Evolutionary conservation across 805 yeast species (phyloP), one percentile per base, ranked within the genome.

Genomic region (Blastobotrys chiropterorum): DNA sequence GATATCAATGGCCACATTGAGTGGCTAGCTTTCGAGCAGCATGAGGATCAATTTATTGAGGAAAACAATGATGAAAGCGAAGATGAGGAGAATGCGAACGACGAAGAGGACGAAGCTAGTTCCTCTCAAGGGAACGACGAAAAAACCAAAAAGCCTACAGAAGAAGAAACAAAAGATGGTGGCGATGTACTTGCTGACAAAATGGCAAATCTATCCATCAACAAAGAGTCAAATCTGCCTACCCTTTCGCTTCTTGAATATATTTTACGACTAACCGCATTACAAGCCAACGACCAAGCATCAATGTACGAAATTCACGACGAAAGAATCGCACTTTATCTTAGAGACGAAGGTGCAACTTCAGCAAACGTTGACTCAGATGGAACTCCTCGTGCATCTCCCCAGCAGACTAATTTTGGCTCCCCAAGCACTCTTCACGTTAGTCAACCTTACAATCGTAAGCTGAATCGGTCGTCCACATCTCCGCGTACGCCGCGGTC

Each of bases 191-290:
- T 60, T 34, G 47, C 48, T 14, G 34, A 43, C 22, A 44, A 46
- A 38, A 13, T 53, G 31, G 52, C 40, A 19, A 31, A 44, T n/a
- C 41, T 55, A 34, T 40, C 49, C 17, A 30, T 48, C 46, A 14
- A 15, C 26, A 45, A 22, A 15, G 26, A 43, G 34, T 16, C 16
- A 20, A 58, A 41, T 53, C 64, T 20, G 44, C 65, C 56, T n/a
- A 71, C 79, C 1, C 68, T 85, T 16, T 77, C 87, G 0, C 64
- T 85, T 16, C 65, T 85, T 1, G 90, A 86, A 62, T 85, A 85
- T 58, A 53, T 85, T 3, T 59, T 85, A 0, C 68, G 92, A 41
- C 69, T 86, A 14, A 65, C 78, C 13, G 79, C 83, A 0, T 66
- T 85, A 14, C 90, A 86, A 61, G 70, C 76, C 11, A 78, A 71